Base-by-base conservation (phyloP, 805 yeast genomes). In the Saturnispora dispora region DNA sequence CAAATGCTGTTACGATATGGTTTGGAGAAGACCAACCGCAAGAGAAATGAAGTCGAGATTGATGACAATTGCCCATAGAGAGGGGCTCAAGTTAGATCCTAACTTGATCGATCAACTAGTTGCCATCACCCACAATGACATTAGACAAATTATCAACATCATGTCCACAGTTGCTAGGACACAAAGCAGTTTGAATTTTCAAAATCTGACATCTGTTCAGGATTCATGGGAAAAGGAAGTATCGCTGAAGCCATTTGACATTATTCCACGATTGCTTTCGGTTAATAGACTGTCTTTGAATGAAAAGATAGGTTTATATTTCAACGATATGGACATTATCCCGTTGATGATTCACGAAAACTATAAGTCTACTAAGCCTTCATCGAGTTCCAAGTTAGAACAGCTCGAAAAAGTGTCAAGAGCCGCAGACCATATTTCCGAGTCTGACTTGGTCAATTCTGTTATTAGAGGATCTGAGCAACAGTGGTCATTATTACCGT, bases 311-410 rank as follows among this genome's bases (percentile, higher is more conserved):
- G 91, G 86, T 59, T 74, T 88, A 48, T 93, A 89, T 63, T 93
- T 93, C 72, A 89, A 88, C 66, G 99, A 93, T 67, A 86, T 88
- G 68, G 96, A 89, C 63, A 85, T 93, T 64, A 82, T 95, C 1
- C 98, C 99, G 5, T 73, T 91, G 55, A 91, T 93, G 98, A 78
- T 93, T 49, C 97, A 91, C 63, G 99, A 93, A 65, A 93, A 93
- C 68, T 93, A 93, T 64, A 66, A 88, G 46, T 69, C 69, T 35
- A 82, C 95, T 0, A 71, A 70, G 40, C 96, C 95, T 1, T 54
- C 72, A 7, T 47, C 60, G 3, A 68, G 71, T 17, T 62, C 70
- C 10, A 71, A 76, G n/a, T 57, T 69, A 23, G 71, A 76, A 10
- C 87, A 82, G 57, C 67, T 91, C 53, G 73, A 77, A 55, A 70